Evolutionary conservation across 768 basidiomycete genomes (phyloP).

Genomic region (Suillus variegatus): DNA sequence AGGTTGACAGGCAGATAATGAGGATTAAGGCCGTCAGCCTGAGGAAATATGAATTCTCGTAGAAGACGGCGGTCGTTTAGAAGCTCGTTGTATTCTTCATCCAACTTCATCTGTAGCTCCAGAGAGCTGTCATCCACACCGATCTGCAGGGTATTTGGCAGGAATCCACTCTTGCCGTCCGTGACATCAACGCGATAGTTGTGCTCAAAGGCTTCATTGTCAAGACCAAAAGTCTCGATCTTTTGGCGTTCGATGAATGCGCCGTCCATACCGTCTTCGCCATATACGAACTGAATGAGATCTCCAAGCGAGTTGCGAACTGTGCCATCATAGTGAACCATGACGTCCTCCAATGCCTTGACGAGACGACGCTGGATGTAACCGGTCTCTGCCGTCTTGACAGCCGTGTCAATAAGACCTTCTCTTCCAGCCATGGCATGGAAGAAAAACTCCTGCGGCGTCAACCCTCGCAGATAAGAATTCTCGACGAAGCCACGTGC

Average conservation of each 20-base stretch:
- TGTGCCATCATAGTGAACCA: conserved; percentile 97
- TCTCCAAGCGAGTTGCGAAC: conserved; percentile 97
- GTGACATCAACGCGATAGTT: conserved; percentile 95
- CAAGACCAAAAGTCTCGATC: conserved; percentile 86
- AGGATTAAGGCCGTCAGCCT: conserved; percentile 64
- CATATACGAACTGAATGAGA: conserved; percentile 94
- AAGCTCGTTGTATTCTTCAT: conserved; percentile 71
- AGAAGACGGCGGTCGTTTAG: conserved; percentile 74
- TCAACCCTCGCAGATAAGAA: conserved; percentile 93
- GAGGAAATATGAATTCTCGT: conserved; percentile 83
- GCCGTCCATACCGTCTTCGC: conserved; percentile 99
- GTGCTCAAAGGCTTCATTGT: conserved; percentile 81
- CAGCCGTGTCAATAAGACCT: conserved; percentile 98
- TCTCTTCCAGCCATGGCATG: conserved; percentile 99
- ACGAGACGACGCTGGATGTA: conserved; percentile 98
- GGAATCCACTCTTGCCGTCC: conserved; percentile 77
- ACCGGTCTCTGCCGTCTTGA: conserved; percentile 99
- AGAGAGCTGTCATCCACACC: conserved; percentile 85
- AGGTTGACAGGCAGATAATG: conserved; percentile 96
- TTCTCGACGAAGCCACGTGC: conserved; percentile 99
- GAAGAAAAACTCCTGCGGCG: conserved; percentile 99
- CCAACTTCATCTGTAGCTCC: conserved; percentile 81
- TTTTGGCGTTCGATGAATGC: conserved; percentile 96
- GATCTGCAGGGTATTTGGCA: conserved; percentile 78
- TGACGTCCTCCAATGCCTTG: conserved; percentile 96